These are phyloP conservation scores for Rhizopus stolonifer DNA, from an alignment of 371 early-diverging fungal genomes.

Conservation along the genomic window DNA sequence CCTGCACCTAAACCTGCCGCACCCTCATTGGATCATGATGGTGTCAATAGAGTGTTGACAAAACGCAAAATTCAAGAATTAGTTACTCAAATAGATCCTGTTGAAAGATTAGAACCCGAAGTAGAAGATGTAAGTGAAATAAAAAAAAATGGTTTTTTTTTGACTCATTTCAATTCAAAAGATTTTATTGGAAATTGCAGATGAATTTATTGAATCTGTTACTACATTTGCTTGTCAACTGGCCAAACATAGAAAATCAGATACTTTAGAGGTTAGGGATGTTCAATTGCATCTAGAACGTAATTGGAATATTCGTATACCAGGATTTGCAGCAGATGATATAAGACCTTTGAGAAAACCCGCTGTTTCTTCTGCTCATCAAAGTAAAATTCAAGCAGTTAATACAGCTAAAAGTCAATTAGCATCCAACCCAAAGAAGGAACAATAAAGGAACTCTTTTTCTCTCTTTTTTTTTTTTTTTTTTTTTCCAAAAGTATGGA, in stretches of 20 bases:
- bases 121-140: slow-evolving; percentile 77
- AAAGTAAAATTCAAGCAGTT: slow-evolving; percentile 69
- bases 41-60: slow-evolving; percentile 53
- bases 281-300: slow-evolving; percentile 92
- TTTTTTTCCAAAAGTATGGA: no score
- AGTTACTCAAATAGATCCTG: slow-evolving; percentile 85
- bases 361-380: slow-evolving; percentile 61
- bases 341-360: slow-evolving; percentile 75
- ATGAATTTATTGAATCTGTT: slow-evolving; percentile 91
- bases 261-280: slow-evolving; percentile 86
- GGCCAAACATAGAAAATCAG: slow-evolving; percentile 88
- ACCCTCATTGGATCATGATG: slow-evolving; percentile 32
- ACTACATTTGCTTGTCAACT: slow-evolving; percentile 83
- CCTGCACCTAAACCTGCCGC: slow-evolving; percentile 20
- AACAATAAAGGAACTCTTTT: no score
- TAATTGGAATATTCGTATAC: slow-evolving; percentile 93
- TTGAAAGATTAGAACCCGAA: slow-evolving; percentile 82
- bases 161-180: slow-evolving; percentile 21
- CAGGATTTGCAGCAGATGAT: slow-evolving; percentile 86
- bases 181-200: slow-evolving; percentile 86
- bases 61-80: slow-evolving; percentile 89
- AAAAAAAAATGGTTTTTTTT: not conserved
- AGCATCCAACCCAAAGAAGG: slow-evolving; percentile 9
- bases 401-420: slow-evolving; percentile 50
- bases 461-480: no score